Evolutionary conservation across 2,329 filamentous ascomycete genomes (phyloP), one percentile per base, ranked within the genome.

Genomic region (Aspergillus hortae): DNA sequence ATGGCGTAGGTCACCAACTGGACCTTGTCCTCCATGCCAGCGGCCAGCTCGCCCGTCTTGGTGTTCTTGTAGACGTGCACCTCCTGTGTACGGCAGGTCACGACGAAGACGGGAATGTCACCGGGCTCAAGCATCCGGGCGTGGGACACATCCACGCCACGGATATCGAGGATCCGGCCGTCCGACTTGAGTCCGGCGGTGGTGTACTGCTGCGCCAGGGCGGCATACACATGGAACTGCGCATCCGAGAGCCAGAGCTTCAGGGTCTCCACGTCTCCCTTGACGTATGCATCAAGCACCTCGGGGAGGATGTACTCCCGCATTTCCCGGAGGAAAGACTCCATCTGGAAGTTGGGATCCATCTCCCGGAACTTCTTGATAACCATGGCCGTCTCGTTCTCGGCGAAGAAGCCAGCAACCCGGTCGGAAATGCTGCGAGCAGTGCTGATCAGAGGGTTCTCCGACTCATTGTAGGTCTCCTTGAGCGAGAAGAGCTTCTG

Each of bases 1-100:
- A 99, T 97, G 57, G 92, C 94, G 67, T 99, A 99, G 2, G 94
- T 97, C 61, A 99, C 94, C 61, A 96, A 86, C 75, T 99, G 94
- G 21, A 99, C 94, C 76, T 92, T 95, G 75, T 99, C 94, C 74
- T 99, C 94, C 91, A 96, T 97, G 41, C 94, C 94, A 11, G 92
- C 92, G 3, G 92, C 92, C 44, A 99, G 83, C 72, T 96, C 81
- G 58, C 87, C 87, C 1, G 87, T 87, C 80, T 99, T 97, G 53
- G 87, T 85, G 60, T 97, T 95, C 56, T 89, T 84, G 77, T 96
- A 99, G 14, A 97, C 92, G 68, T 99, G 94, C 10, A 99, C 92
- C 74, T 99, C 94, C 71, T 99, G 94, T 10, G 94, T 96, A 59
- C 94, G 83, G 77, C 91, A 96, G 56, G 92, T 96, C 61, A 99